Evolutionary conservation across 805 yeast genomes (phyloP), one percentile per base, ranked within the genome.

Genomic region (Saturnispora gosingensis): DNA sequence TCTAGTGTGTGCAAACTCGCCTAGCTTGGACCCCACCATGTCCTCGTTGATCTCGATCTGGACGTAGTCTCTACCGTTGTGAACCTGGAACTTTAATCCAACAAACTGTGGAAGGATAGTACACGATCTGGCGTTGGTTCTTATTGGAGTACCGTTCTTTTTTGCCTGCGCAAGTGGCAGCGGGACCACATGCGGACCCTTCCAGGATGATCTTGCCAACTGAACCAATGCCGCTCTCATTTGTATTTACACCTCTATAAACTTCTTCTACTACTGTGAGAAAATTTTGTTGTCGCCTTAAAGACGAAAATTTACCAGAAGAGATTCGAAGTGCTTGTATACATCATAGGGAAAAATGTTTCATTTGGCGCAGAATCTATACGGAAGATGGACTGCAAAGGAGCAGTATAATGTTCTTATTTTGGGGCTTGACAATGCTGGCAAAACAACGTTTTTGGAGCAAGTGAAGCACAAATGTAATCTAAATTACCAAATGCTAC

Each of bases 111-210:
- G 99, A 47, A 93, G 72, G 50, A 93, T 87, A 18, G 98, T 93
- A 64, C 98, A 93, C 35, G 91, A 73, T 66, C 99, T 80, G 43
- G 97, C 97, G 61, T 89, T 88, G n/a, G 99, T 93, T 71, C 97
- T 78, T 55, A 93, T 87, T 3, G 98, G 96, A 2, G 87, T 77
- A 18, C 86, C 86, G 50, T 82, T 82, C 57, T 81, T 80, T 54
- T 82, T 71, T 32, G 98, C 97, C 58, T 88, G 83, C 38, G 84
- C 83, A 42, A 93, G 77, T n/a, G 98, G 98, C 35, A 93, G 76
- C 4, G 98, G 97, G 22, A 91, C 98, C 55, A 93, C 84, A 61
- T 83, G 85, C 3, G 99, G 99, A 34, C 97, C 84, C 62, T 80
- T 80, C 84, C 84, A 80, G 0, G 77, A 80, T 0, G 83, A 76